These are phyloP conservation scores for Penicillium sp. DNA, from an alignment of 2,329 filamentous ascomycete species.

Conservation along the genomic window DNA sequence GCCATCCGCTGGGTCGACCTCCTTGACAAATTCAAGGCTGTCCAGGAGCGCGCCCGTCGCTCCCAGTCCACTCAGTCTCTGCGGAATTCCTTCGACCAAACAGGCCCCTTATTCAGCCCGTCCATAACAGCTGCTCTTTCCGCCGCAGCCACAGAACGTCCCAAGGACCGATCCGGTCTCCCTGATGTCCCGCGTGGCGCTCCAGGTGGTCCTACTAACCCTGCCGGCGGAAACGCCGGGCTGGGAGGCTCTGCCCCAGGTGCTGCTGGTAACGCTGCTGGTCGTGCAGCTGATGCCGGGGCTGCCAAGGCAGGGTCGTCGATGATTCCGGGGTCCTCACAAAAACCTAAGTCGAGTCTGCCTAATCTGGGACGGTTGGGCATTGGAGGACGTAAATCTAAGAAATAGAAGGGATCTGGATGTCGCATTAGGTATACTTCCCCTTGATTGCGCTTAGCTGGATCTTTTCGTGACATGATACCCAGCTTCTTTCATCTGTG, in stretches of 20 bases:
- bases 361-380: constrained; percentile 68
- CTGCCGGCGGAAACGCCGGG: constrained; percentile 41
- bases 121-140: constrained; percentile 34
- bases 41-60: constrained; percentile 80
- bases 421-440: background rate
- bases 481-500: background rate
- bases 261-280: constrained; percentile 45
- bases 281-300: constrained; percentile 13
- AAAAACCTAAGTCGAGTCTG: constrained; percentile 61
- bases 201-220: constrained; percentile 14
- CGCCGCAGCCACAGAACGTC: constrained; percentile 28
- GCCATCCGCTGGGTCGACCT: constrained; percentile 89
- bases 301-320: constrained; percentile 18
- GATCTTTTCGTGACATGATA: constrained; percentile 25
- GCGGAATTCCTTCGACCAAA: constrained; percentile 45
- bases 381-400: constrained; percentile 60
- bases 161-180: constrained; percentile 31
- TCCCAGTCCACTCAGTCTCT: constrained; percentile 50
- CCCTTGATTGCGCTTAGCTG: background rate
- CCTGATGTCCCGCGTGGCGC: constrained; percentile 34
- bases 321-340: constrained; percentile 35
- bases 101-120: constrained; percentile 48
- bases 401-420: constrained; percentile 29
- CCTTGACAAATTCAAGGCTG: constrained; percentile 87
- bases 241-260: constrained; percentile 17